Base-by-base conservation (phyloP, 768 basidiomycete genomes). In the Russula foetens region DNA sequence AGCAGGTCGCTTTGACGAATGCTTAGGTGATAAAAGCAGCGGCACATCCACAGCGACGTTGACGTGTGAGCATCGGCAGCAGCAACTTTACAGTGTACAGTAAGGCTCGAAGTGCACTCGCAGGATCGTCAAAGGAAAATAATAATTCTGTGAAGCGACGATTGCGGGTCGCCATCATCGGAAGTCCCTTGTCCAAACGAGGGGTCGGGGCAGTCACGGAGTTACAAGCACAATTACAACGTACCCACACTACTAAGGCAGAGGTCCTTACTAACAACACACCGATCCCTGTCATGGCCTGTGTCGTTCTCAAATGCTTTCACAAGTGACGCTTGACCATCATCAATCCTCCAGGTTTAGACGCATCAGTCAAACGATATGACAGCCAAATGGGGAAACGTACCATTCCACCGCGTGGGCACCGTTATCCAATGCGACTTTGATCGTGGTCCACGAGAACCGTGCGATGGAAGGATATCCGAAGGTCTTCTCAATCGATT, bases 401-500 rank as follows among this genome's bases (percentile, higher is more conserved):
- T 39, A 95, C 96, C 97, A 99, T 75, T 88, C 83, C 12, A 90
- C 84, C 2, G 77, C 67, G 70, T 92, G 86, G 0, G 82, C 96
- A 41, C 83, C 76, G 69, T 90, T 90, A 52, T 96, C 92, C 17
- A 99, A 74, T 3, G 85, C 71, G 2, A 90, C 81, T 69, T 93
- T 94, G 62, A 95, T 84, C 0, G 97, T 97, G 3, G 90, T 85
- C 97, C 97, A 99, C 1, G 90, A 93, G 74, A 98, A 98, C 19
- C 97, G 84, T 3, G 85, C 95, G 41, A 98, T 73, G 19, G 84
- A 87, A 0, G 96, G 96, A 68, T 84, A 96, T 5, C 97, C 97
- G 69, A 99, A 99, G 2, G 92, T 87, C 2, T 86, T 88, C 57
- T 98, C 86, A 14, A 98, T 68, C 0, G 87, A 79, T 1, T 76